Percentiles rank a stretch among this genome's conserved stretches.
These are phyloP conservation scores for Lichenothelia convexa DNA, from an alignment of 495 filamentous ascomycete genomes.

Conservation along the genomic window DNA sequence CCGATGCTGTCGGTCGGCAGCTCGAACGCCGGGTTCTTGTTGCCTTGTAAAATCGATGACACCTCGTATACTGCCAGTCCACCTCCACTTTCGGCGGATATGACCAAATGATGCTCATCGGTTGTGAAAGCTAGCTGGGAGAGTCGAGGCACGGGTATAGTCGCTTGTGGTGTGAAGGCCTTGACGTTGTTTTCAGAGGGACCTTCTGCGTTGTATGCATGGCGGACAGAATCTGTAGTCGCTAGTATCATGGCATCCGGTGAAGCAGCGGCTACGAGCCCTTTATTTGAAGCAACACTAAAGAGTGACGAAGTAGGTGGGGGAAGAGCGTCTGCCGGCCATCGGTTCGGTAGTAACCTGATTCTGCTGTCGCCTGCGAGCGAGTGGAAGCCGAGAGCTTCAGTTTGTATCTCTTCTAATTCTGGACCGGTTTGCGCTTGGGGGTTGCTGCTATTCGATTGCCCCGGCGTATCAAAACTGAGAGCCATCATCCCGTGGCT, in stretches of 20 bases:
- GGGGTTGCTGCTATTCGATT: too few relatives aligned
- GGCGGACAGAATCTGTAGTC: slow-evolving; percentile 56
- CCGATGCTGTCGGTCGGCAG: slow-evolving; percentile 56
- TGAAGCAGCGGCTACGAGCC: slow-evolving; percentile 71
- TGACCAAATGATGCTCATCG: slow-evolving; percentile 63
- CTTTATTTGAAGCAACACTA: slow-evolving; percentile 60
- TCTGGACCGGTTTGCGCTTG: too few relatives aligned
- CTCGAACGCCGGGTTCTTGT: slow-evolving; percentile 49
- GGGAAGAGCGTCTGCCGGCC: slow-evolving; percentile 57
- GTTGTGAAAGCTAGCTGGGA: slow-evolving; percentile 82
- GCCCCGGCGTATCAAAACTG: too few relatives aligned
- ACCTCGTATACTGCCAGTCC: slow-evolving; percentile 72
- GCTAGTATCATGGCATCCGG: slow-evolving; percentile 63
- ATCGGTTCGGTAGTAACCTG: slow-evolving; percentile 58
- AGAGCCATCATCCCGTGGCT: too few relatives aligned
- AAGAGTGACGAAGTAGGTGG: slow-evolving; percentile 68
- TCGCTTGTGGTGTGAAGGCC: slow-evolving; percentile 54
- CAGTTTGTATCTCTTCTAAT: too few relatives aligned
- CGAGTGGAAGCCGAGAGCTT: slow-evolving; percentile 71
- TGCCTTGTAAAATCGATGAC: slow-evolving; percentile 40
- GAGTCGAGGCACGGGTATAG: slow-evolving; percentile 52
- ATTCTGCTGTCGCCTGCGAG: slow-evolving; percentile 66
- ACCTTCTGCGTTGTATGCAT: slow-evolving; percentile 40
- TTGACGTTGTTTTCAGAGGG: slow-evolving; percentile 42
- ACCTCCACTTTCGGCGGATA: slow-evolving; percentile 66